Evolutionary conservation across 441 rosid genomes (phyloP), one percentile per base, ranked within the genome.

Genomic region (Pelargonium citronellum): DNA sequence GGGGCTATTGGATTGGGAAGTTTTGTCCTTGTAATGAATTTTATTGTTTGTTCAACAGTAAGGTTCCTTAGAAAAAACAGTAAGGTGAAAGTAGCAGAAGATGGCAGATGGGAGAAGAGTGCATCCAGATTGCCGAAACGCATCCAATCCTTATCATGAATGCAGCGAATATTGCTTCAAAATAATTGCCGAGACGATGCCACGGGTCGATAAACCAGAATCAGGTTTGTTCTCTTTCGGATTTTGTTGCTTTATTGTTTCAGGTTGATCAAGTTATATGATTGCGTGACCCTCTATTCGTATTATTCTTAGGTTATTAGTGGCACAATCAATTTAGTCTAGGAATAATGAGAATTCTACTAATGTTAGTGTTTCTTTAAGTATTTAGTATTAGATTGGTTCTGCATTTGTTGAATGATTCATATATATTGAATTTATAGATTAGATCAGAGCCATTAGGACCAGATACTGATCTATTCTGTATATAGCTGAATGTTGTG

Each of bases 141-240:
- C 63, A 58, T 58, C 63, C 7, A 70, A 69, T 67, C 69, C 73
- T 53, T 77, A 66, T 68, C 72, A 66, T 27, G 72, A 61, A 34
- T 70, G 80, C 80, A 67, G 80, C 30, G 30, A 64, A 64, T 71
- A 41, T n/a, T 69, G 79, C 70, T 49, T 87, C 43, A 74, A 68
- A 70, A 84, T 85, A 68, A 89, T 89, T 5, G 87, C 85, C 16
- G 88, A 81, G 81, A 87, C 84, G 2, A 83, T 81, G 74, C 82
- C 83, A 11, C 80, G 16, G 27, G 60, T 63, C 10, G 86, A 74
- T 47, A 79, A 78, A 67, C 64, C 77, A 65, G 82, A 79, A 47
- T 9, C 79, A 67, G 80, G 83, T 1, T 70, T 19, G 19, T 44
- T 53, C 61, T 0, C 11, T 13, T 27, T 7, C 24, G 16, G 24